These are phyloP conservation scores for Solanum chiquidenum DNA, from an alignment of 257 asterid genomes.

Conservation along the genomic window DNA sequence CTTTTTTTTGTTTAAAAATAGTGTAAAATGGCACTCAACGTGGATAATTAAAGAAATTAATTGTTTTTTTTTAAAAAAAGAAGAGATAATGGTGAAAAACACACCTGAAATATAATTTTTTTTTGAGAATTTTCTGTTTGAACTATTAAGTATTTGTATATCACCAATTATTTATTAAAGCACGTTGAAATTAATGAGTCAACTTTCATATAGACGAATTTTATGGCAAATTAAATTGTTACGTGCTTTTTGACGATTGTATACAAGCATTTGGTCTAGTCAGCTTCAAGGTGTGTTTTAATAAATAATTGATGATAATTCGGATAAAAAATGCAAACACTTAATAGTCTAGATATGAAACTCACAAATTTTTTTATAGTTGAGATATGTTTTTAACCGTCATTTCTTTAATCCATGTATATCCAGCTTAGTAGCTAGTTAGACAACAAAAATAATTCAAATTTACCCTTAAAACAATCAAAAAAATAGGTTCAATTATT, in stretches of 20 bases:
- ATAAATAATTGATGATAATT: background rate
- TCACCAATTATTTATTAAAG: too few species aligned
- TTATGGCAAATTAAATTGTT: background rate
- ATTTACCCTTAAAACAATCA: background rate
- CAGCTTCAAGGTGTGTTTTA: background rate
- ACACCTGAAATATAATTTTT: too few species aligned
- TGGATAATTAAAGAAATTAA: too few species aligned
- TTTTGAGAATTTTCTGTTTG: background rate
- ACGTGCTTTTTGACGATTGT: background rate
- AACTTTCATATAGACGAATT: background rate
- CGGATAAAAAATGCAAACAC: accelerated
- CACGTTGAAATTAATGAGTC: background rate
- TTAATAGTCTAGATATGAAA: background rate
- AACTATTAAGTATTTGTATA: background rate
- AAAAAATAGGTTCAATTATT: background rate
- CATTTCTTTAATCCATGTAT: background rate
- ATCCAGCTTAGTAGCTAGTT: background rate
- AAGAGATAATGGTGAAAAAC: too few species aligned
- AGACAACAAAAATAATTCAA: background rate
- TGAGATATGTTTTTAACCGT: background rate
- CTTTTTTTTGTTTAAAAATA: too few species aligned
- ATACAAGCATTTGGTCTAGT: background rate
- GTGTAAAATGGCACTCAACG: too few species aligned
- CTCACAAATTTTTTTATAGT: background rate
- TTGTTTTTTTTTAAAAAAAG: too few species aligned